Base-by-base conservation (phyloP, 2,329 filamentous ascomycete species). In the Thermoascus crustaceus region DNA sequence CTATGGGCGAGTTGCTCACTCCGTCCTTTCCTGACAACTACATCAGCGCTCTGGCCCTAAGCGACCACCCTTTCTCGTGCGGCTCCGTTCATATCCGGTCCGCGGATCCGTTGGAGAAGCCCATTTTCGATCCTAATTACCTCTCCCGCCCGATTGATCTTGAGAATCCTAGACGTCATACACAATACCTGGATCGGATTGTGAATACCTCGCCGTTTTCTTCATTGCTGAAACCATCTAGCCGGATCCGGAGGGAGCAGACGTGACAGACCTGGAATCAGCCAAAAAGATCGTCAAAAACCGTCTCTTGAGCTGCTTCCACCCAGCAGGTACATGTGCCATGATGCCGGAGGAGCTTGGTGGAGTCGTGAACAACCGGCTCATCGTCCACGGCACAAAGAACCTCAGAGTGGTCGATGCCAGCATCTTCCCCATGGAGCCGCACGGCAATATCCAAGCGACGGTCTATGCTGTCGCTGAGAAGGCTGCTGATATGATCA, bases 121-220 rank as follows among this genome's bases (percentile, higher is more conserved):
- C 69, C 0, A 45, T 59, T 14, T 61, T 68, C 38, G 57, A 72
- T 42, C 66, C 69, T 0, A 62, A 61, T 37, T 71, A 57, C 45
- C 54, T 72, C 4, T 56, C 54, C 0, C 53, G 64, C 23, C 46
- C 57, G n/a, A 55, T 63, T 0, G 67, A 72, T 39, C 53, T 55
- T 11, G 52, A 67, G 36, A 58, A 72, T 3, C 47, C 66, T 24
- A 43, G 52, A n/a, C 39, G 46, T 1, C 53, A 53, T n/a, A 37
- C 48, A 29, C 44, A 49, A 19, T 53, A 46, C 30, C 32, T 50
- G n/a, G 47, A 49, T 3, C 38, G 32, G 7, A 45, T 57, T 17
- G 42, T 43, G 4, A 14, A 37, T 4, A 50, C 52, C 0, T 32
- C 40, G 17, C 44, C 49, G n/a, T 42, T 52, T 7, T 31, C 39